Evolutionary conservation across 306 rosid genomes (phyloP).

Genomic region (Pachyrhizus erosus): DNA sequence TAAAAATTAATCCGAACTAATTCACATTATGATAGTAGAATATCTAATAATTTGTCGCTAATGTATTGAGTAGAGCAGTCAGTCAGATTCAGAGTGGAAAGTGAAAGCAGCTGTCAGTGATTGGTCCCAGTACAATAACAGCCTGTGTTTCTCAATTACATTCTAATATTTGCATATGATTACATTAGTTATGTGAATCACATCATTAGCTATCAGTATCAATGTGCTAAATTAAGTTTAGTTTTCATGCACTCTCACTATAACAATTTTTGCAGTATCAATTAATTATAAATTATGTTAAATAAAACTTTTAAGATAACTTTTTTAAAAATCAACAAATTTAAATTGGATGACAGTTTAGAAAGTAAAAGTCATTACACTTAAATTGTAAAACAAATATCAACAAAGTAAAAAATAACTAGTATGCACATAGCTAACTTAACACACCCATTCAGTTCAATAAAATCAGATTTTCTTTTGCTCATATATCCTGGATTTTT

Average conservation of each 20-base stretch:
- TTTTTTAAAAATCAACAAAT: neutral
- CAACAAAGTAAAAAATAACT: too few species aligned
- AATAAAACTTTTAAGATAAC: neutral
- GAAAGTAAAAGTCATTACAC: neutral
- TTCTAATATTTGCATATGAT: neutral
- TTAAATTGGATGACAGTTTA: neutral
- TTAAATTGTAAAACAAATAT: neutral
- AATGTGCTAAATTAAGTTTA: neutral
- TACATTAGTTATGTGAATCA: neutral
- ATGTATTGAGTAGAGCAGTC: neutral
- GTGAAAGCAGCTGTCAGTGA: neutral
- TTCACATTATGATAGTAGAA: too few species aligned
- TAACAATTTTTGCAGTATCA: neutral
- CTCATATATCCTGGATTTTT: neutral
- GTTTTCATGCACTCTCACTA: neutral
- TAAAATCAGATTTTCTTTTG: neutral
- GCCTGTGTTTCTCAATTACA: slow-evolving; percentile 7
- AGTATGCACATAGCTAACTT: neutral
- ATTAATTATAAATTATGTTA: neutral
- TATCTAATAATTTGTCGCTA: too few species aligned
- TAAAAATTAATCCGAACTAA: too few species aligned
- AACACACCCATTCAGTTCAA: neutral
- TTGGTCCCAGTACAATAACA: neutral
- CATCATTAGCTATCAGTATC: neutral
- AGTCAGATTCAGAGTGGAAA: neutral